Conservation (phyloP, 1,284 basidiomycete species). For the Sporisorium iseilematis-ciliati region DNA sequence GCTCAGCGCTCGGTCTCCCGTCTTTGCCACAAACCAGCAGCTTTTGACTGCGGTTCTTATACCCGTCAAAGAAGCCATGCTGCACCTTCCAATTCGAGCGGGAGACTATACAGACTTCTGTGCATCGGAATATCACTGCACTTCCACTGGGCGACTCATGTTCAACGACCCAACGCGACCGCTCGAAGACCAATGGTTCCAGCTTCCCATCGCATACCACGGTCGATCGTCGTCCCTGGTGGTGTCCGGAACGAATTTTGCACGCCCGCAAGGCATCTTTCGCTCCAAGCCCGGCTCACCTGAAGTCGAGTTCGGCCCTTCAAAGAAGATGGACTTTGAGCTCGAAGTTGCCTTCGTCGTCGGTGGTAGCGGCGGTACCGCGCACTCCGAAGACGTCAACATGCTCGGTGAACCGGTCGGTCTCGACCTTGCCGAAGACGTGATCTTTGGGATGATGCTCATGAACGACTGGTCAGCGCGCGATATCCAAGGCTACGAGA, state of each 20-base stretch:
- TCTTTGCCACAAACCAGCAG: background rate
- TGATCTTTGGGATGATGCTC: constrained; percentile 50
- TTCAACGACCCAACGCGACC: constrained; percentile 38
- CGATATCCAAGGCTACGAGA: constrained; percentile 35
- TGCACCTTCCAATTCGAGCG: constrained; percentile 30
- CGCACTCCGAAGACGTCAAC: constrained; percentile 8
- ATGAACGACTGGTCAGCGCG: constrained; percentile 58
- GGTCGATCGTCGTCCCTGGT: constrained; percentile 40
- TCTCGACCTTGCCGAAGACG: constrained; percentile 13
- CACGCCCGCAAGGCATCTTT: constrained; percentile 36
- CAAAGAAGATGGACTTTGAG: constrained; percentile 48
- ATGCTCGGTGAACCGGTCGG: constrained; percentile 17
- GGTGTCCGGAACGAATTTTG: constrained; percentile 19
- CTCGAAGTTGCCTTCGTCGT: constrained; percentile 44
- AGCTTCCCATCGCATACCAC: constrained; percentile 51
- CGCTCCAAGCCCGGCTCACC: constrained; percentile 16
- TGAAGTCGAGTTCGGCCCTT: constrained; percentile 23
- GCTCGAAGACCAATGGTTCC: constrained; percentile 31
- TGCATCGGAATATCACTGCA: constrained; percentile 41
- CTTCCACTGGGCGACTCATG: constrained; percentile 31
- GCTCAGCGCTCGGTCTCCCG: background rate
- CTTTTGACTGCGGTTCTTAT: constrained; percentile 8
- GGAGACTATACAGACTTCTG: constrained; percentile 56
- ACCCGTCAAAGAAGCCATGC: constrained; percentile 11
- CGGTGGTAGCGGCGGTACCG: constrained; percentile 15